phyloP scores from a whole-genome alignment of 1,139 yeast species.

The Tardiomyces digboiensis region DNA sequence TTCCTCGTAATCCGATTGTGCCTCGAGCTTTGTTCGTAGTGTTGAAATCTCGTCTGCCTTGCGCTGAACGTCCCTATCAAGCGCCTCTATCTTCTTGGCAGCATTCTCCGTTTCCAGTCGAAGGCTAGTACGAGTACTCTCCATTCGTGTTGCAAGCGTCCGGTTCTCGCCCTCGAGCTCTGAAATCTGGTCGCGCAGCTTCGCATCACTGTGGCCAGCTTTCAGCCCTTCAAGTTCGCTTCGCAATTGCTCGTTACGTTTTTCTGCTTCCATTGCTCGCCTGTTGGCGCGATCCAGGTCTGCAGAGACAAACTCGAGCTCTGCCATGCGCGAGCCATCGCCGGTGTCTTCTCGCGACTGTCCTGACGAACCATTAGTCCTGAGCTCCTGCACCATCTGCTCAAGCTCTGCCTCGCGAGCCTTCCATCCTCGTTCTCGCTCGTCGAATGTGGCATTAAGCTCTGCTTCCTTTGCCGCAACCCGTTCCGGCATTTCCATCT shows the following conservation, averaged over 20 bases:
- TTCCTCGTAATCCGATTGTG: constrained; percentile 74
- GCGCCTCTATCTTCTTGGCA: constrained; percentile 19
- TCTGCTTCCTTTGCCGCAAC: constrained; percentile 30
- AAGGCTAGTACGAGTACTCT: constrained; percentile 9
- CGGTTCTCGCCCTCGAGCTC: constrained; percentile 40
- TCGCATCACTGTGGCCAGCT: constrained; percentile 37
- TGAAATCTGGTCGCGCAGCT: constrained; percentile 29
- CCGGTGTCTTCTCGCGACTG: constrained; percentile 12
- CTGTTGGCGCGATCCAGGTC: constrained; percentile 69
- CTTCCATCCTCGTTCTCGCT: constrained; percentile 31
- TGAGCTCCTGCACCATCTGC: constrained; percentile 32
- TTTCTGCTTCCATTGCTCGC: constrained; percentile 62
- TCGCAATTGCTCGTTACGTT: constrained; percentile 66
- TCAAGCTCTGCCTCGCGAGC: constrained; percentile 39
- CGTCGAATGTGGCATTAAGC: constrained; percentile 31
- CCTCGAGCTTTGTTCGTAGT: constrained; percentile 50
- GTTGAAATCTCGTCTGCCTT: constrained; percentile 41
- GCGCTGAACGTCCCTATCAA: constrained; percentile 39
- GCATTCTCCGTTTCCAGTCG: constrained; percentile 20
- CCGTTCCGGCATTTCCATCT: constrained; percentile 26
- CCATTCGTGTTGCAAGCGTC: constrained; percentile 43
- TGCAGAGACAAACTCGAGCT: constrained; percentile 56
- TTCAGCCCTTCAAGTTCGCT: constrained; percentile 49
- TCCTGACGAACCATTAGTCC: constrained; percentile 4
- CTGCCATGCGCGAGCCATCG: constrained; percentile 27